Conservation (phyloP, 2,329 filamentous ascomycete genomes). For the Aspergillus tamarii region DNA sequence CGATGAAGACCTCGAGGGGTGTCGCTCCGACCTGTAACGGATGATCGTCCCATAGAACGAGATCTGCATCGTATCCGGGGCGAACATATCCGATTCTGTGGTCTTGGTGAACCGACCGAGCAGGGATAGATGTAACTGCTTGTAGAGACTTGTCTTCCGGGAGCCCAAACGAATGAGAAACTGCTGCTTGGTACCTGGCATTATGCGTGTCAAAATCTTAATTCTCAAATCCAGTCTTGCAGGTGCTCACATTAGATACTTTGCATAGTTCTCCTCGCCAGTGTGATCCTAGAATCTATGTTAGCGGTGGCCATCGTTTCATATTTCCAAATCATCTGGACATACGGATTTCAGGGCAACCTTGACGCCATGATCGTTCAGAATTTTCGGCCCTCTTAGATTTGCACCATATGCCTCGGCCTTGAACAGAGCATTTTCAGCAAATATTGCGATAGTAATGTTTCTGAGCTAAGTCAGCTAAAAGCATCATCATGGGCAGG, state of each 20-base stretch:
- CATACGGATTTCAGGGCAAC: slow-evolving; percentile 70
- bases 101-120: slow-evolving; percentile 60
- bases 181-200: slow-evolving; percentile 51
- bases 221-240: not conserved
- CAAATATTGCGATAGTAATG: slow-evolving; percentile 63
- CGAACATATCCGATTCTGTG: slow-evolving; percentile 64
- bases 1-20: slow-evolving; percentile 66
- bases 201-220: not conserved
- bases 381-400: slow-evolving; percentile 67
- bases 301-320: not conserved
- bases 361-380: slow-evolving; percentile 67
- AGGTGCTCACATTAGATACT: slow-evolving; percentile 27
- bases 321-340: not conserved
- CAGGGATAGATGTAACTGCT: slow-evolving; percentile 62
- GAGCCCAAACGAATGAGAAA: slow-evolving; percentile 59
- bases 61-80: slow-evolving; percentile 63
- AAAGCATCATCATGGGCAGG: not conserved
- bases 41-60: slow-evolving; percentile 67
- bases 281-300: slow-evolving; percentile 7
- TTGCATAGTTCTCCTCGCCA: slow-evolving; percentile 6
- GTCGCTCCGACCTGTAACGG: slow-evolving; percentile 63
- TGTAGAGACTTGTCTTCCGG: slow-evolving; percentile 64
- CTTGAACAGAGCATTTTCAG: slow-evolving; percentile 75
- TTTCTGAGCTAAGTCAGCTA: slow-evolving; percentile 26
- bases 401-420: slow-evolving; percentile 67